Conservation (phyloP, 208 protist genomes). For the Leishmania arabica region DNA sequence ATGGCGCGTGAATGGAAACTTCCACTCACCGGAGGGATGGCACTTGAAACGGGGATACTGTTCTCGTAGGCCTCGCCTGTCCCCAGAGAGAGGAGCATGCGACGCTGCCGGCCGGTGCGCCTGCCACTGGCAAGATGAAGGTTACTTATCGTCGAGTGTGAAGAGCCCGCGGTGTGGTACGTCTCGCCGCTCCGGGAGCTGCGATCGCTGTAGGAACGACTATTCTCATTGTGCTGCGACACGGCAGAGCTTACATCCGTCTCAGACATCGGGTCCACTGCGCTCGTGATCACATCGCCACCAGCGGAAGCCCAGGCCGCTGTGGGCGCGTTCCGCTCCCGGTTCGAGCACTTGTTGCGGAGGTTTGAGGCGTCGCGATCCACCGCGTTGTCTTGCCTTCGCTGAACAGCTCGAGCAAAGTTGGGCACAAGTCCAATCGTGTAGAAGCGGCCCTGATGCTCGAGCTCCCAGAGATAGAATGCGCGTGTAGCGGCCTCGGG, state of each 20-base stretch:
- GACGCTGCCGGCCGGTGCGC: conserved; percentile 3
- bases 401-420: conserved; percentile 23
- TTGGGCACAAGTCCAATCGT: conserved; percentile 22
- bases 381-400: not conserved
- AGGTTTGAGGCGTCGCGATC: not conserved
- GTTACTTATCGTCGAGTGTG: conserved; percentile 14
- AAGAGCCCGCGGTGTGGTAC: conserved; percentile 13
- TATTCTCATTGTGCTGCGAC: not conserved
- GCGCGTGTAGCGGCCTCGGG: not conserved
- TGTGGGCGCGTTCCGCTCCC: not conserved
- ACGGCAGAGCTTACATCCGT: conserved; percentile 1
- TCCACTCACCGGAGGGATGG: not conserved
- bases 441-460: conserved; percentile 17
- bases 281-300: not conserved
- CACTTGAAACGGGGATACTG: not conserved
- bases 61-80: conserved; percentile 12
- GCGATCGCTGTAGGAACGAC: conserved; percentile 2
- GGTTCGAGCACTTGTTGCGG: not conserved
- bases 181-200: conserved; percentile 17
- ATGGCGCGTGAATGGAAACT: not conserved
- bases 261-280: conserved; percentile 12
- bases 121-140: not conserved
- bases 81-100: conserved; percentile 13
- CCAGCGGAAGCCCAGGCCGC: not conserved
- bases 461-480: conserved; percentile 29